Conservation (phyloP, 2,329 filamentous ascomycete species). For the Ophiostoma tasmaniense region DNA sequence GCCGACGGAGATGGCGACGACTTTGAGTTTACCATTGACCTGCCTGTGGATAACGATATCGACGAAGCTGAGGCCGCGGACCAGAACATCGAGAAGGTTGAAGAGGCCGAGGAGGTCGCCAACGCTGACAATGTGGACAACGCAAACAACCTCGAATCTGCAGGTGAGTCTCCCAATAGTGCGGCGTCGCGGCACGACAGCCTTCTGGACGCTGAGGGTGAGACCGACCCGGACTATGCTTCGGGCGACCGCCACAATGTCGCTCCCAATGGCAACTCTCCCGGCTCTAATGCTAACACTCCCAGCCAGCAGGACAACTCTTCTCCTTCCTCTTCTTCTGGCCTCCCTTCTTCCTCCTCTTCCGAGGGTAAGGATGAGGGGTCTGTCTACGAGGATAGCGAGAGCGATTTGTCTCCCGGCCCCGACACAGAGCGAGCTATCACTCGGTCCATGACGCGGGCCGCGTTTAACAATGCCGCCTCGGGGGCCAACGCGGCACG, state of each 20-base stretch:
- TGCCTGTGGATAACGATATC: too few relatives aligned
- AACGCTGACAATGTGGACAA: too few relatives aligned
- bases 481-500: too few relatives aligned
- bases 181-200: not conserved
- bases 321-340: not conserved
- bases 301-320: not conserved
- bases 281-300: not conserved
- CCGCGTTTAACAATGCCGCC: not conserved
- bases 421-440: not conserved
- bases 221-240: not conserved
- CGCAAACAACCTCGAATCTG: not conserved
- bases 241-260: not conserved
- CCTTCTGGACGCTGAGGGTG: not conserved
- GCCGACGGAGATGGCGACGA: not conserved
- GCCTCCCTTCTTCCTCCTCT: not conserved
- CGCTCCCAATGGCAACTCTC: not conserved
- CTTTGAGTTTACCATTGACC: not conserved
- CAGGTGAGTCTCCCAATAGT: not conserved
- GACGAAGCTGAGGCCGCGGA: too few relatives aligned
- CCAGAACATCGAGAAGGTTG: too few relatives aligned
- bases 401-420: not conserved
- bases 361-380: not conserved
- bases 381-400: not conserved
- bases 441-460: not conserved
- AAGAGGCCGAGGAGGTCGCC: too few relatives aligned